Conservation (phyloP, 148 eudicot species). For the Silene latifolia region DNA sequence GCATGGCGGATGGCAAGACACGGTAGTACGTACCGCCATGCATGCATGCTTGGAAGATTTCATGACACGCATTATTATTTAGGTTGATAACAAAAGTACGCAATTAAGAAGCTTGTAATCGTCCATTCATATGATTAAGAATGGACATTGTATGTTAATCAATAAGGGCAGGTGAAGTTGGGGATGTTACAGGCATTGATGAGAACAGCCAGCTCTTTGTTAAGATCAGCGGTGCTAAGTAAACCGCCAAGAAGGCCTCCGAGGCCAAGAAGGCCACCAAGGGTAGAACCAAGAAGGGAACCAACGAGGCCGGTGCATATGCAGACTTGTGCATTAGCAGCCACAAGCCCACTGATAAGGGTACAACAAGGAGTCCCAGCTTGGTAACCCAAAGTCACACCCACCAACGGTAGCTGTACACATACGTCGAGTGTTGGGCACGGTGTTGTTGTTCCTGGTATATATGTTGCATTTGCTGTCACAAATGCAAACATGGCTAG, state of each 20-base stretch:
- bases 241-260: not conserved
- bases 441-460: not conserved
- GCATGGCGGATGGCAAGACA: no score
- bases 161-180: not conserved
- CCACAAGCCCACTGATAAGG: not conserved
- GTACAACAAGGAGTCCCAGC: not conserved
- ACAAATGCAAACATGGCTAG: not conserved
- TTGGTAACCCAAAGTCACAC: not conserved
- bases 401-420: not conserved
- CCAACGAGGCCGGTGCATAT: not conserved
- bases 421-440: not conserved
- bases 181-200: conserved; percentile 3
- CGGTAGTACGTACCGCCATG: no score
- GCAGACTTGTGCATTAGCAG: not conserved
- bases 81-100: no score
- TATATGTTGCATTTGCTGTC: not conserved
- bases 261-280: not conserved
- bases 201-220: not conserved
- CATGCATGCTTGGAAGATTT: no score
- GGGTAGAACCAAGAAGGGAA: not conserved
- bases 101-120: no score
- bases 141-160: no score
- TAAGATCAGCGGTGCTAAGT: not conserved
- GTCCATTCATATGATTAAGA: no score
- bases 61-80: no score